Conservation (phyloP, 2,329 filamentous ascomycete species). For the Fusarium euwallaceae region DNA sequence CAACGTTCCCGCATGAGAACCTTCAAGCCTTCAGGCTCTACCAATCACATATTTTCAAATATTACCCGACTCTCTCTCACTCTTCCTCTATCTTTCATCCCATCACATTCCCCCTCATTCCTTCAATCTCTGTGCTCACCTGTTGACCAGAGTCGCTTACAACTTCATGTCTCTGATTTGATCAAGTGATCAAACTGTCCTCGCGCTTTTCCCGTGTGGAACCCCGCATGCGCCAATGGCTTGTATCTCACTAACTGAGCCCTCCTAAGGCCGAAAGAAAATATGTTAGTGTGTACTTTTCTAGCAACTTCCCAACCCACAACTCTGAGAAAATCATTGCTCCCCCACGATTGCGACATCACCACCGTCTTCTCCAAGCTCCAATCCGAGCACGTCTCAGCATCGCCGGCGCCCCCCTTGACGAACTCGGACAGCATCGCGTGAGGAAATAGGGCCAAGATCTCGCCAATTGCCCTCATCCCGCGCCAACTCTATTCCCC, state of each 20-base stretch:
- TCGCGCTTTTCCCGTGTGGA: constrained; percentile 14
- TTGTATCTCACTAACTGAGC: constrained; percentile 31
- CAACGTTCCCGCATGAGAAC: background rate
- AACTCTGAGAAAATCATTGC: constrained; percentile 40
- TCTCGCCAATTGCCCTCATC: constrained; percentile 14
- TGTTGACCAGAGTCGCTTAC: background rate
- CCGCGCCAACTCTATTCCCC: constrained; percentile 16
- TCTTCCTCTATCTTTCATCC: background rate
- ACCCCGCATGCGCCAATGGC: constrained; percentile 37
- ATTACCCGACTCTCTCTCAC: background rate
- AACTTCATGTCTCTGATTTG: constrained; percentile 7
- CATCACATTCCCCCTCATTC: background rate
- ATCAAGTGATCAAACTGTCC: constrained; percentile 18
- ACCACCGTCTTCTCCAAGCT: constrained; percentile 29
- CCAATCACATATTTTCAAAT: background rate
- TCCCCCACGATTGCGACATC: constrained; percentile 46
- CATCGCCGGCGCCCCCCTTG: constrained; percentile 7
- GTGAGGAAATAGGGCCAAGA: background rate
- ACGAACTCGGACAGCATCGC: constrained; percentile 11
- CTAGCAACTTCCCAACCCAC: constrained; percentile 34
- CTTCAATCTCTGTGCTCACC: too few relatives aligned
- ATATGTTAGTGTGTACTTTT: constrained; percentile 36
- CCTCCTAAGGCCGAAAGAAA: background rate
- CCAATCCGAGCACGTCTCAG: constrained; percentile 20
- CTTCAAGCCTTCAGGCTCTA: background rate